Evolutionary conservation across 805 yeast genomes (phyloP), one percentile per base, ranked within the genome.

Genomic region (Wickerhamiella kurtzmanii): DNA sequence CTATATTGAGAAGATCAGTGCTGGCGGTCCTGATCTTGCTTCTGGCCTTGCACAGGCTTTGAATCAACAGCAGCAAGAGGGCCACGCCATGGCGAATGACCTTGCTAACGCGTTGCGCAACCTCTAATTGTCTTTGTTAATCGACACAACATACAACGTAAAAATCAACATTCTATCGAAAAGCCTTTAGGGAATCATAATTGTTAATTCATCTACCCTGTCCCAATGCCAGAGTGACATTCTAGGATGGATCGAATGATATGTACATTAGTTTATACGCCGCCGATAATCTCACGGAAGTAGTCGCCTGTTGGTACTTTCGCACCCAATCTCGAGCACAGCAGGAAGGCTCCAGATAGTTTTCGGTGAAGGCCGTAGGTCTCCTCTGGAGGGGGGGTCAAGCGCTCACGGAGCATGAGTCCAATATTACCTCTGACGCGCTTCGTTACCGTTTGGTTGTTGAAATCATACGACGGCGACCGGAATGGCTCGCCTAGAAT

Each of bases 311-410:
- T 81, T 15, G 88, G 94, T 35, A 92, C 89, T 11, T 72, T 69
- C 2, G 97, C 96, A 37, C 76, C 70, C 64, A 92, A 71, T 56
- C 84, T 75, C 2, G 97, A 83, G 67, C 97, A 89, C 46, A 92
- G 70, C 51, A 92, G 69, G 60, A 83, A 92, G 1, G 92, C 94
- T 9, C 98, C 98, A 60, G 95, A 83, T 59, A 92, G 77, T 60
- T 92, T 92, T 58, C 98, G 73, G 65, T 92, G 98, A 56, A 92
- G 70, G n/a, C 95, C 82, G 62, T 92, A 92, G 0, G 98, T 92
- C 64, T 92, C 98, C 59, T 92, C 97, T 2, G 98, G 98, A 13
- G 98, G 98, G 2, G 98, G 96, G 2, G 95, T 77, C 51, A 92
- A 69, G 55, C 98, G 76, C 64, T 92, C 95, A 50, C 80, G 76